These are phyloP conservation scores for Sporothrix pallida DNA, from an alignment of 2,329 filamentous ascomycete species.

Conservation along the genomic window DNA sequence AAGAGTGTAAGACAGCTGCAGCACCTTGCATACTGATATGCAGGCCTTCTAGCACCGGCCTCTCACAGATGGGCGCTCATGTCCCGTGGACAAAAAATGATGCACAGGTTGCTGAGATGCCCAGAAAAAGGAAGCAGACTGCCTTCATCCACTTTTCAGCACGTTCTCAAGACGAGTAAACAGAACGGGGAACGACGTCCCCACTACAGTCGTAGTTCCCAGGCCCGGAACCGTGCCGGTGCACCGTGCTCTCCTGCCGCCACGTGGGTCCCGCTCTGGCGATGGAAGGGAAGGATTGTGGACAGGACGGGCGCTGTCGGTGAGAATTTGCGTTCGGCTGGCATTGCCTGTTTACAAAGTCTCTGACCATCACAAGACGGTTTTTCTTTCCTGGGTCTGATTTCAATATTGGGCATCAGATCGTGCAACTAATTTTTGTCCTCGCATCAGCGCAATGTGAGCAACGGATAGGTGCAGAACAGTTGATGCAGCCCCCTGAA, in stretches of 20 bases:
- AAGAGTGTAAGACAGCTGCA: not conserved
- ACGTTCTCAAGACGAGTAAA: not conserved
- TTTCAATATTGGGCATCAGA: not conserved
- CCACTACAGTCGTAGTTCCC: not conserved
- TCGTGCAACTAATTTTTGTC: not conserved
- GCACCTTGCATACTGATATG: slow-evolving; percentile 5
- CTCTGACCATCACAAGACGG: not conserved
- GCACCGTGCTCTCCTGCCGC: slow-evolving; percentile 15
- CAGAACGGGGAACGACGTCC: not conserved
- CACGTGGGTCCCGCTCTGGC: slow-evolving; percentile 3
- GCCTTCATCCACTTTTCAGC: too few species aligned
- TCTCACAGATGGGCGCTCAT: slow-evolving; percentile 18
- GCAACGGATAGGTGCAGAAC: not conserved
- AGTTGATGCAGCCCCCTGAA: slow-evolving; percentile 1
- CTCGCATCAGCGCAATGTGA: not conserved
- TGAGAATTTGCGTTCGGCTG: not conserved
- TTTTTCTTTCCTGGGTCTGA: not conserved
- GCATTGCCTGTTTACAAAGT: not conserved
- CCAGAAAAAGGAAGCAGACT: too few species aligned
- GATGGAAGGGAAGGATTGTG: too few species aligned
- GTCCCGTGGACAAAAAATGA: slow-evolving; percentile 11
- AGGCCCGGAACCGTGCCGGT: not conserved
- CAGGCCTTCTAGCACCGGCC: not conserved
- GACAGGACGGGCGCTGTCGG: not conserved
- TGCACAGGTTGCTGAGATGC: not conserved